Evolutionary conservation across 1,284 basidiomycete species (phyloP).

Genomic region (Earliella scabrosa): DNA sequence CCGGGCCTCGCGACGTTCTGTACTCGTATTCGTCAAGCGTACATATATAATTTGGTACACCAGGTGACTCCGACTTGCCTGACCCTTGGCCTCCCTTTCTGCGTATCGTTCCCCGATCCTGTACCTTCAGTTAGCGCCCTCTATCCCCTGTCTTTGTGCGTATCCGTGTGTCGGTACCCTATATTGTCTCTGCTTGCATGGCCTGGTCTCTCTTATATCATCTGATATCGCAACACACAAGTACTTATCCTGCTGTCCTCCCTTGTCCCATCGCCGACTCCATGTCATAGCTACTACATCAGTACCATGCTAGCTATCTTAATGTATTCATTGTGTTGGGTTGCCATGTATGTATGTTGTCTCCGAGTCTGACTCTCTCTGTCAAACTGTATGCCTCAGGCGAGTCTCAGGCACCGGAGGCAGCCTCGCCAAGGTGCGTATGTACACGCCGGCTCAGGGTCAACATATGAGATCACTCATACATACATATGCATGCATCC

Average conservation of each 20-base stretch:
- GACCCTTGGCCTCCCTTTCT: conserved; percentile 1
- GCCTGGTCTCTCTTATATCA: background rate
- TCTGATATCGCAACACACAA: conserved; percentile 17
- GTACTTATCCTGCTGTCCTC: background rate
- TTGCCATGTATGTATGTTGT: too few relatives aligned
- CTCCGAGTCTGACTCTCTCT: too few relatives aligned
- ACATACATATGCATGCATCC: too few relatives aligned
- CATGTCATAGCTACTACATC: background rate
- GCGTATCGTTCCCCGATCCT: background rate
- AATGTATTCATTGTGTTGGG: background rate
- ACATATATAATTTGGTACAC: conserved; percentile 24
- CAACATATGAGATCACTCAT: too few relatives aligned
- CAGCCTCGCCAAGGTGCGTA: too few relatives aligned
- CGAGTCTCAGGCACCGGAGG: too few relatives aligned
- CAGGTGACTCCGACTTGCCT: conserved; percentile 3
- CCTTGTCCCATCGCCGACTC: background rate
- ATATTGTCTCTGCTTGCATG: conserved; percentile 20
- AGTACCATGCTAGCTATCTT: background rate
- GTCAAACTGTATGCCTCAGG: too few relatives aligned
- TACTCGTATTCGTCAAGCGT: conserved; percentile 21
- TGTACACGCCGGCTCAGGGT: too few relatives aligned
- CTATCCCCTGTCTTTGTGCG: background rate
- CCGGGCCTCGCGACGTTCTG: conserved; percentile 14
- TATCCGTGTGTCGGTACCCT: conserved; percentile 4
- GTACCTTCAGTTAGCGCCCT: background rate